Evolutionary conservation across 73 alveolate genomes (phyloP).

Genomic region (Paramecium octaurelia): DNA sequence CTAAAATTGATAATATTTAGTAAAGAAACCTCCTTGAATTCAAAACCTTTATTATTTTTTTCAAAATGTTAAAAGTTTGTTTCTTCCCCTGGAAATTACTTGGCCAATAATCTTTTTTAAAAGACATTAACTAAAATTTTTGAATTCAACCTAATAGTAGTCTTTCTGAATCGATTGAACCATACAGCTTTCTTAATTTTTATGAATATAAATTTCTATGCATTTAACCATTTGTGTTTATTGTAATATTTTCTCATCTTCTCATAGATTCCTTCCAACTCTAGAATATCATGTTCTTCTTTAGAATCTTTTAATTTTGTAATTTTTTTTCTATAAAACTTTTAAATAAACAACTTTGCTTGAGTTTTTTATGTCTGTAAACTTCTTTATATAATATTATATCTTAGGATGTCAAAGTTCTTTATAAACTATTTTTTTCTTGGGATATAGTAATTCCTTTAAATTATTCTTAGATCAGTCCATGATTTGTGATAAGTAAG

Average conservation of each 20-base stretch:
- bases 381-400: background rate
- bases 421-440: background rate
- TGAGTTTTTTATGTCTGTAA: background rate
- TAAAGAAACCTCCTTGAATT: background rate
- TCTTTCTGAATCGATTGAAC: constrained; percentile 2
- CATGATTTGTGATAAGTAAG: background rate
- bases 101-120: background rate
- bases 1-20: background rate
- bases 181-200: background rate
- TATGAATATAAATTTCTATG: background rate
- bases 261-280: background rate
- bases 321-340: background rate
- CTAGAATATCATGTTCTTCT: background rate
- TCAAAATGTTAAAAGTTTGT: background rate
- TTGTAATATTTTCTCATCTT: background rate
- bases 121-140: background rate
- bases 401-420: background rate
- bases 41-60: background rate
- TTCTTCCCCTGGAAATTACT: background rate
- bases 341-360: background rate
- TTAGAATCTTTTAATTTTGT: background rate
- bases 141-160: background rate
- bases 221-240: background rate
- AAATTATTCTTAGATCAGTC: background rate
- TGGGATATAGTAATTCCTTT: background rate